Conservation (phyloP, 202 grass and related monocot genomes). For the Schoenoplectus triqueter region DNA sequence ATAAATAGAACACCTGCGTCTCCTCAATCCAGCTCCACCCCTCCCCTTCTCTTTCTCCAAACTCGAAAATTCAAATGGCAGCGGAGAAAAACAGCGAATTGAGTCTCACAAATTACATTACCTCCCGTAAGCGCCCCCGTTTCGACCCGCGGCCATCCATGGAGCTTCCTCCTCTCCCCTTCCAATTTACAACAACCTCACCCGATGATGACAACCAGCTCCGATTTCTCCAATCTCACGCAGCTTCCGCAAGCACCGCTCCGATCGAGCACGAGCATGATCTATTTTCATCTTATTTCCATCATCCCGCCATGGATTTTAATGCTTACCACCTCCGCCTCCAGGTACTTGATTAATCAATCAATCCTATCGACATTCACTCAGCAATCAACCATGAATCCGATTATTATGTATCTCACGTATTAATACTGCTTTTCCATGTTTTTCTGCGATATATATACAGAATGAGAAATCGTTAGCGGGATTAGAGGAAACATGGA, state of each 20-base stretch:
- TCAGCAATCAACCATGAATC: neutral
- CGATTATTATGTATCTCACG: neutral
- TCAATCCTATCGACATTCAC: neutral
- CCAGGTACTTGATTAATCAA: neutral
- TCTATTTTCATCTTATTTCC: conserved; percentile 41
- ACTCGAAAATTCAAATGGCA: neutral
- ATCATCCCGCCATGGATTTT: conserved; percentile 33
- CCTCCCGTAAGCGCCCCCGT: neutral
- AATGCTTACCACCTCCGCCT: neutral
- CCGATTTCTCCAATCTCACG: neutral
- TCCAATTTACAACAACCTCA: conserved; percentile 6
- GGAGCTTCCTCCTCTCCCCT: neutral
- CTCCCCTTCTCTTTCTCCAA: conserved; percentile 8
- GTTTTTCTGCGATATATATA: neutral
- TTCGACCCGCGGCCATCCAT: neutral
- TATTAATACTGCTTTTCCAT: neutral
- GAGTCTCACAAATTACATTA: conserved; percentile 44
- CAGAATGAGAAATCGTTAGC: conserved; percentile 1
- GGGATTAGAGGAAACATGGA: conserved; percentile 43
- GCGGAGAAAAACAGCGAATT: neutral
- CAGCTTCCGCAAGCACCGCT: neutral
- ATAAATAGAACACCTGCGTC: neutral
- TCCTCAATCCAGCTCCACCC: conserved; percentile 37
- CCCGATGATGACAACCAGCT: neutral
- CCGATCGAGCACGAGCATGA: neutral